These are phyloP conservation scores for Podospora bellae-mahoneyi DNA, from an alignment of 495 filamentous ascomycete genomes.

Conservation along the genomic window DNA sequence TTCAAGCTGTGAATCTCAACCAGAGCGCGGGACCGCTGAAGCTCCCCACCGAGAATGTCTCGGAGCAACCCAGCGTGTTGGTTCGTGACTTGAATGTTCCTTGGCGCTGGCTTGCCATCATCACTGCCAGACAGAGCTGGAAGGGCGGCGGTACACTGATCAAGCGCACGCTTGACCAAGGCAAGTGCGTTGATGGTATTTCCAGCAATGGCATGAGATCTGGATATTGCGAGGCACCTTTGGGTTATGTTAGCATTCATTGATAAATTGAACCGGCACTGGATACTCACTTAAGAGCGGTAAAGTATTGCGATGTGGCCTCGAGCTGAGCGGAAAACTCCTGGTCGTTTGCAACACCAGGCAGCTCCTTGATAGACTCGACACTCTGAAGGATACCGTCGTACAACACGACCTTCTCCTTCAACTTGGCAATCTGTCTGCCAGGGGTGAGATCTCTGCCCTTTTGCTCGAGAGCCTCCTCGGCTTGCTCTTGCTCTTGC, in stretches of 20 bases:
- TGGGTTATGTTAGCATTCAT: conserved; percentile 15
- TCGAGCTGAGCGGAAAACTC: conserved; percentile 71
- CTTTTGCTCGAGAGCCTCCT: conserved; percentile 39
- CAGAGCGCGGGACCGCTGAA: conserved; percentile 74
- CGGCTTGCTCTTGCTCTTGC: conserved; percentile 30
- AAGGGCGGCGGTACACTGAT: conserved; percentile 45
- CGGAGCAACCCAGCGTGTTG: conserved; percentile 55
- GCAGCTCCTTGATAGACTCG: conserved; percentile 83
- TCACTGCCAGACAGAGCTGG: conserved; percentile 37
- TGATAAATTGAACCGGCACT: background rate
- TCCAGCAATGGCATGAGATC: conserved; percentile 73
- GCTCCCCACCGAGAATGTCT: conserved; percentile 59
- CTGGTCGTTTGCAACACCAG: conserved; percentile 85
- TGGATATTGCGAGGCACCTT: conserved; percentile 80
- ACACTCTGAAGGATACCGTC: conserved; percentile 85
- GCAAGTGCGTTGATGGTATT: conserved; percentile 80
- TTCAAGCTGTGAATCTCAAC: conserved; percentile 69
- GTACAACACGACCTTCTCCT: conserved; percentile 88
- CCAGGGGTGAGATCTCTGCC: conserved; percentile 58
- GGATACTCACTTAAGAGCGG: conserved; percentile 69
- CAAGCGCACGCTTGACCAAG: conserved; percentile 66
- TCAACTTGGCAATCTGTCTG: conserved; percentile 69
- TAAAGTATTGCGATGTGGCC: conserved; percentile 77
- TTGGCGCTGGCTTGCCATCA: conserved; percentile 31
- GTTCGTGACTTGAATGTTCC: conserved; percentile 58